Base-by-base conservation (phyloP, 305 asterid species). In the Withania somnifera region DNA sequence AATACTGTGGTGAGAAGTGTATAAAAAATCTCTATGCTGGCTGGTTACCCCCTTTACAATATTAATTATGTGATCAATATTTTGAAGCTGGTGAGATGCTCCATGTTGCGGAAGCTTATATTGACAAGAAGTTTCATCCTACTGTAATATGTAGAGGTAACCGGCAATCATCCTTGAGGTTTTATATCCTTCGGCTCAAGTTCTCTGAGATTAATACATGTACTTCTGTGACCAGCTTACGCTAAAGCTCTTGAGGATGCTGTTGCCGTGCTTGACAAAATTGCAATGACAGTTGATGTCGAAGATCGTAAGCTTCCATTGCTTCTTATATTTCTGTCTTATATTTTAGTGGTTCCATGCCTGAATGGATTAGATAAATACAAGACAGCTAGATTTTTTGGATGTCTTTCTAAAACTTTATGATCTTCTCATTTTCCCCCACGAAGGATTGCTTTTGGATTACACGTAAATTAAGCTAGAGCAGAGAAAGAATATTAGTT, bases 51-150 rank as follows among this genome's bases (percentile, higher is more conserved):
- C 40, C 47, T 14, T 36, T 66, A 66, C 60, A 73, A 47, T 73
- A 73, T 28, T 73, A 26, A 73, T 73, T 47, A 73, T 73, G 22
- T 73, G 47, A 8, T 15, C 10, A 15, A 26, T 73, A 73, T 73
- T 73, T 56, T 92, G 90, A 56, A 94, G 99, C 98, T 85, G 99
- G 99, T 87, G 98, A 94, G 92, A 96, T 96, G 99, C 98, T 96
- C 73, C 99, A 96, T 82, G 98, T 94, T 86, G 98, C 99, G 14
- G 99, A 96, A 88, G 98, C 98, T 64, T 96, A 93, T 89, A 94
- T 96, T 84, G 98, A 90, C 87, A 94, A 95, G 88, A 90, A 84
- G 63, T 96, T 91, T 88, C 98, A 96, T 81, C 97, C 98, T 54
- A 94, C 98, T 14, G 97, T 94, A 75, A 94, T 96, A 71, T 96